Evolutionary conservation across 1,284 basidiomycete genomes (phyloP).

Genomic region (Phellopilus nigrolimitatus): DNA sequence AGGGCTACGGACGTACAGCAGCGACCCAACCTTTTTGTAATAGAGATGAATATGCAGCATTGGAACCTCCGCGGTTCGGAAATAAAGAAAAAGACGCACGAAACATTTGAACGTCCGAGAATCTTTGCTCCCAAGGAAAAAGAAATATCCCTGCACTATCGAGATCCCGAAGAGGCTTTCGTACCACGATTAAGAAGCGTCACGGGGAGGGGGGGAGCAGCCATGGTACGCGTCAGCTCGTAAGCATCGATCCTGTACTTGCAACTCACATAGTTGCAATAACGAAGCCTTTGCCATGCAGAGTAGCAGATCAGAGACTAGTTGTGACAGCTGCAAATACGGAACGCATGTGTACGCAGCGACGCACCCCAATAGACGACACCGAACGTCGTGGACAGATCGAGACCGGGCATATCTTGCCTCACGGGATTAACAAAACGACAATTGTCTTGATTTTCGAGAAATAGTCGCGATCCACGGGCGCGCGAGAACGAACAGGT

Average conservation of each 20-base stretch:
- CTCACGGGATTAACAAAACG: too few species aligned
- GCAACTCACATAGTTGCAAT: slow-evolving; percentile 10
- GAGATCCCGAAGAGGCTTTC: slow-evolving; percentile 13
- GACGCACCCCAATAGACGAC: slow-evolving; percentile 15
- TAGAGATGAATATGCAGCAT: background rate
- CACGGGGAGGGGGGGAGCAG: background rate
- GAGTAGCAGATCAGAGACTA: background rate
- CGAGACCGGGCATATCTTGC: slow-evolving; percentile 2
- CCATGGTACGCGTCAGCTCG: too few species aligned
- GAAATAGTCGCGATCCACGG: too few species aligned
- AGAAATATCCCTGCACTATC: slow-evolving; percentile 15
- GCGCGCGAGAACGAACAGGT: too few species aligned
- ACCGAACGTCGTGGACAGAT: slow-evolving; percentile 14
- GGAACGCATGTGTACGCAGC: background rate
- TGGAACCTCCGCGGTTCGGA: background rate
- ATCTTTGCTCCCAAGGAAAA: slow-evolving; percentile 8
- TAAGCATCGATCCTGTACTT: too few species aligned
- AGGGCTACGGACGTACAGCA: slow-evolving; percentile 5
- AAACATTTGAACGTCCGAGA: slow-evolving; percentile 5
- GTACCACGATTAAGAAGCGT: background rate
- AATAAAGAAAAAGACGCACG: slow-evolving; percentile 3
- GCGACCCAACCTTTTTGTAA: slow-evolving; percentile 1
- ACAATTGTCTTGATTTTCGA: too few species aligned
- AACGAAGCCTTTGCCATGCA: slow-evolving; percentile 6
- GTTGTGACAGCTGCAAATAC: background rate